phyloP scores from a whole-genome alignment of 2,329 filamentous ascomycete genomes.

The Nothophaeocryptopus gaeumannii region DNA sequence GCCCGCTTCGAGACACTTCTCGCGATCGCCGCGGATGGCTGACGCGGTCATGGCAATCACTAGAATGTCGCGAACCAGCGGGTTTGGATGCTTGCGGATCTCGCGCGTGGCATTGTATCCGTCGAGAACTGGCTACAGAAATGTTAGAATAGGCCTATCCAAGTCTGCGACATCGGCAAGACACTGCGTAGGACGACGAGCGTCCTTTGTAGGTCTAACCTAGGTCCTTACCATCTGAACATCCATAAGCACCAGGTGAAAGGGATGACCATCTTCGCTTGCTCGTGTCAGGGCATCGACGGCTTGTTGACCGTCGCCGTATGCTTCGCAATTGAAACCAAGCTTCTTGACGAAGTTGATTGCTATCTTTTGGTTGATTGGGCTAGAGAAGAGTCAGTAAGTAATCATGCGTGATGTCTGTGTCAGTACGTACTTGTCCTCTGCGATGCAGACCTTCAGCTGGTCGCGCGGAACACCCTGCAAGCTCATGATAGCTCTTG shows the following conservation, averaged over 20 bases:
- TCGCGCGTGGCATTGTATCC: conserved; percentile 87
- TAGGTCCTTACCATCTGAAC: too few relatives aligned
- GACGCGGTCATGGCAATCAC: conserved; percentile 97
- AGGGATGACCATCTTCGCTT: conserved; percentile 69
- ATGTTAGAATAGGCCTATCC: too few relatives aligned
- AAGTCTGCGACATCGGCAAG: too few relatives aligned
- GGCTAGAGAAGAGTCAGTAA: conserved; percentile 26
- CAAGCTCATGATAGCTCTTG: conserved; percentile 56
- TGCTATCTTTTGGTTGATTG: conserved; percentile 91
- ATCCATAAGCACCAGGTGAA: conserved; percentile 92
- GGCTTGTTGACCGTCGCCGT: conserved; percentile 83
- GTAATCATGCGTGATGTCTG: too few relatives aligned
- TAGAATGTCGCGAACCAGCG: conserved; percentile 75
- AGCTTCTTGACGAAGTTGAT: conserved; percentile 85
- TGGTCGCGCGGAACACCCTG: conserved; percentile 71
- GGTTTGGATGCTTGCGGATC: conserved; percentile 72
- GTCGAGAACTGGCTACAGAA: conserved; percentile 80
- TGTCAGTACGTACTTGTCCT: conserved; percentile 63
- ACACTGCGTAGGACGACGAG: too few relatives aligned
- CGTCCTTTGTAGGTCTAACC: too few relatives aligned
- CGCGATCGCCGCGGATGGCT: conserved; percentile 88
- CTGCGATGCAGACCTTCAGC: conserved; percentile 85
- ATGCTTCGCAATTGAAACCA: conserved; percentile 83
- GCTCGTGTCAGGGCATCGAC: conserved; percentile 78
- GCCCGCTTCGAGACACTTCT: conserved; percentile 90